Evolutionary conservation across 2,329 filamentous ascomycete species (phyloP), one percentile per base, ranked within the genome.

Genomic region (Penicillium sp.): DNA sequence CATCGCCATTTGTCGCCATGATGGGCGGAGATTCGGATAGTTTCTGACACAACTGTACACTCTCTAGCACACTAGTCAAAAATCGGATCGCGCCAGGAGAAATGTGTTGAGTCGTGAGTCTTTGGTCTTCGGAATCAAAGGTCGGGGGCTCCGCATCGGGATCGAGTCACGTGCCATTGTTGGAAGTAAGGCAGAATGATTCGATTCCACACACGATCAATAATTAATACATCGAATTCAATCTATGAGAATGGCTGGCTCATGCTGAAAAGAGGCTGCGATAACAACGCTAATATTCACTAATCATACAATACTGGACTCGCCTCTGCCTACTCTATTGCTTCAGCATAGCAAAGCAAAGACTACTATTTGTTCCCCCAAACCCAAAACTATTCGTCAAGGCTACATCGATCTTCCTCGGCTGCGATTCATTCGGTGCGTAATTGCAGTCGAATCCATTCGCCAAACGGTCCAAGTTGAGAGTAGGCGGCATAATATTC

Each of bases 351-450:
- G 74, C 68, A 70, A 98, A 94, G 55, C 93, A 93, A 40, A 99
- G 80, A 57, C 88, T 93, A 45, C 94, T 93, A 79, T 99, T 99
- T 1, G 94, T 98, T 16, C 95, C 95, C 11, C 95, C 95, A 79
- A 99, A 99, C 0, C 95, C 95, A 79, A 99, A 99, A 74, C 94
- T 98, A 72, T 99, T 99, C 3, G 92, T 95, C 60, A 99, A 70
- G 5, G 91, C 91, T 25, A 94, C 89, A 59, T 87, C 80, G 11
- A 98, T 86, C 2, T 82, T 74, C 66, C 86, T 88, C 55, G 89
- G 76, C 76, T 97, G 93, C 0, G 92, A 84, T 49, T 81, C 73
- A 4, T 87, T 82, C 0, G 93, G 86, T 3, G 97, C 88, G 75
- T 97, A 94, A 73, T 98, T 97, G 80, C 94, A 96, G 65, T 87